Percentiles rank a stretch among this genome's conserved stretches.
Conservation (phyloP, 23 red algal genomes). For the Gracilaria vermiculophylla region DNA sequence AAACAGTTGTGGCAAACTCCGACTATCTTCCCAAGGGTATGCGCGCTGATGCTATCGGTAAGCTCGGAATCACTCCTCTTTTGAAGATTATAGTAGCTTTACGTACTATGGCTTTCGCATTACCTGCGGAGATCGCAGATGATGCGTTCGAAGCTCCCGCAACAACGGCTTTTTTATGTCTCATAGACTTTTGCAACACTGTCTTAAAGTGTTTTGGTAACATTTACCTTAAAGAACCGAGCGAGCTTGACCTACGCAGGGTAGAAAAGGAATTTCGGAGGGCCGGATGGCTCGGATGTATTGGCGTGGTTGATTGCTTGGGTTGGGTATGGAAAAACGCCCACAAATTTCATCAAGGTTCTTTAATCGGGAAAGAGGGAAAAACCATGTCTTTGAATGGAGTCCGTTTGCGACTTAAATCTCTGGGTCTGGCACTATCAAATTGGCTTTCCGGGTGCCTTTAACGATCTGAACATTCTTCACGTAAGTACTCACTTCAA, state of each 20-base stretch:
- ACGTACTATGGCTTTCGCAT: background rate
- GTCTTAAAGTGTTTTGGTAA: background rate
- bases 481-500: background rate
- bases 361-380: background rate
- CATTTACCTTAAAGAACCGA: background rate
- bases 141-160: background rate
- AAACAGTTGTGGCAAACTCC: background rate
- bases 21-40: background rate
- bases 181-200: background rate
- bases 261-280: background rate
- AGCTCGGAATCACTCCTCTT: background rate
- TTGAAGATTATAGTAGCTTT: background rate
- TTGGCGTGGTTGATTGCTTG: background rate
- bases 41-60: slow-evolving; percentile 4
- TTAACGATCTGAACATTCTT: slow-evolving; percentile 25
- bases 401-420: background rate
- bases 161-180: background rate
- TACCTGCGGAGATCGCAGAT: background rate
- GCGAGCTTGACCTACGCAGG: background rate
- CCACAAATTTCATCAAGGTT: background rate
- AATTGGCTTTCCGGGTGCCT: background rate
- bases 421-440: background rate
- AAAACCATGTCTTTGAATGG: background rate
- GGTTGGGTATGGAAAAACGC: background rate
- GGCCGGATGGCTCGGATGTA: background rate